Evolutionary conservation across 331 rosid species (phyloP).

Genomic region (Malus hybrid): DNA sequence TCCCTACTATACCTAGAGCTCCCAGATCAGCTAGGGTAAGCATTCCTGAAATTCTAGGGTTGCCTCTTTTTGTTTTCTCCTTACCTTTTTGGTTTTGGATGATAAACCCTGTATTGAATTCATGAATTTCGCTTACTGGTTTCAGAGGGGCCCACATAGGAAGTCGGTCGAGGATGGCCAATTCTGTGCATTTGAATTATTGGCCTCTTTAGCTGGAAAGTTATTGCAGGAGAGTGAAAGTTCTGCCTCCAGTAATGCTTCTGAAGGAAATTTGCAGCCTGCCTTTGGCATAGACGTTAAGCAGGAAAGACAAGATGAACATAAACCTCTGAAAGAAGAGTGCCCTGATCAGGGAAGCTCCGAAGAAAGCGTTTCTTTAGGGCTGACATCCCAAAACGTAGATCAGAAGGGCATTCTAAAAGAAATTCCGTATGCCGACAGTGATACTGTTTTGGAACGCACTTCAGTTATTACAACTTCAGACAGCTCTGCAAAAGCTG

Average conservation of each 20-base stretch:
- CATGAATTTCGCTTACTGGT: constrained; percentile 27
- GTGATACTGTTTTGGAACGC: constrained; percentile 35
- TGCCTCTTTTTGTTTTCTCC: background rate
- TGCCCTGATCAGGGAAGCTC: constrained; percentile 39
- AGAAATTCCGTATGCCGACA: constrained; percentile 23
- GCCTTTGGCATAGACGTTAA: constrained; percentile 33
- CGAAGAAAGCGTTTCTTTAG: constrained; percentile 42
- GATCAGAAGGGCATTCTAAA: constrained; percentile 27
- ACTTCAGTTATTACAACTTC: constrained; percentile 34
- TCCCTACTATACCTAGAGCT: constrained; percentile 59
- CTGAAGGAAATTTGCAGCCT: constrained; percentile 49
- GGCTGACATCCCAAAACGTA: constrained; percentile 35
- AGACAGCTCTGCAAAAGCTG: constrained; percentile 32
- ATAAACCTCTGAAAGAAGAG: constrained; percentile 32
- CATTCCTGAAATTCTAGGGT: background rate
- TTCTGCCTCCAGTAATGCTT: constrained; percentile 75
- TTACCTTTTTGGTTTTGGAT: background rate
- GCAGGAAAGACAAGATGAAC: constrained; percentile 33
- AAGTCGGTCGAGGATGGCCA: constrained; percentile 41
- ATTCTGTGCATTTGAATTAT: constrained; percentile 67
- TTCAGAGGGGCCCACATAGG: constrained; percentile 53
- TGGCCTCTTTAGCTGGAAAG: constrained; percentile 91
- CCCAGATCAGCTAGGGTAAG: constrained; percentile 92
- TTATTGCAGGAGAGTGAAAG: constrained; percentile 80
- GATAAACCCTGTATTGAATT: constrained; percentile 25